Conservation (phyloP, 345 rosid species). For the Ricinus communis region DNA sequence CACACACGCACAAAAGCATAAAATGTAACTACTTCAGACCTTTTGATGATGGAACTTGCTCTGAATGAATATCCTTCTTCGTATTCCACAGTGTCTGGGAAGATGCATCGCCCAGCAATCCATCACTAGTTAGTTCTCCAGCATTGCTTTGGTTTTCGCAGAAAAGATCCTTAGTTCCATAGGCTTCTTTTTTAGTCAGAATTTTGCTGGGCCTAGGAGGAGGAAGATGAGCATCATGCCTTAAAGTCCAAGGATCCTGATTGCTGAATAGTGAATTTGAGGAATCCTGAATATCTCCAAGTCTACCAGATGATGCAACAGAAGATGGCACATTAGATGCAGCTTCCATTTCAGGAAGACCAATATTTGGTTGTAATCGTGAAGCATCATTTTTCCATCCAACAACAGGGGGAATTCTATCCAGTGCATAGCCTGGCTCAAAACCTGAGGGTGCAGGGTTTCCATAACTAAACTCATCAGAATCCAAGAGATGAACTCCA, state of each 20-base stretch:
- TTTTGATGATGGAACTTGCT: constrained; percentile 37
- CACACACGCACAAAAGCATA: neutral
- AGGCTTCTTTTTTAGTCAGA: constrained; percentile 39
- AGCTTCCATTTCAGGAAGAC: constrained; percentile 30
- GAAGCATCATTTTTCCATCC: constrained; percentile 37
- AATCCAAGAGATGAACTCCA: constrained; percentile 37
- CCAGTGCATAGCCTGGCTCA: constrained; percentile 29
- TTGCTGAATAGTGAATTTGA: constrained; percentile 59
- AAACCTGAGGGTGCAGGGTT: constrained; percentile 28
- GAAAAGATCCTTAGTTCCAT: constrained; percentile 42
- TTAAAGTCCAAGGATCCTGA: constrained; percentile 69
- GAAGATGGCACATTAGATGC: constrained; percentile 20
- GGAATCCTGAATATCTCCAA: constrained; percentile 43
- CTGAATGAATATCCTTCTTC: constrained; percentile 34
- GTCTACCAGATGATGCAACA: constrained; percentile 25
- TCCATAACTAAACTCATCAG: constrained; percentile 36
- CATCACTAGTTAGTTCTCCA: constrained; percentile 28
- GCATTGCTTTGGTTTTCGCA: constrained; percentile 33
- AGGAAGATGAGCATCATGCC: constrained; percentile 47
- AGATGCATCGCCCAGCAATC: constrained; percentile 33
- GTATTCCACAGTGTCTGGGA: constrained; percentile 29
- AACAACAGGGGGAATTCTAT: constrained; percentile 32
- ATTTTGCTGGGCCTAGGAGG: constrained; percentile 61
- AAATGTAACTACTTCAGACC: constrained; percentile 31
- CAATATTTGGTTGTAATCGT: constrained; percentile 31